Evolutionary conservation across 371 early-diverging fungal species (phyloP), one percentile per base, ranked within the genome.

Genomic region (Phascolomyces articulosus): DNA sequence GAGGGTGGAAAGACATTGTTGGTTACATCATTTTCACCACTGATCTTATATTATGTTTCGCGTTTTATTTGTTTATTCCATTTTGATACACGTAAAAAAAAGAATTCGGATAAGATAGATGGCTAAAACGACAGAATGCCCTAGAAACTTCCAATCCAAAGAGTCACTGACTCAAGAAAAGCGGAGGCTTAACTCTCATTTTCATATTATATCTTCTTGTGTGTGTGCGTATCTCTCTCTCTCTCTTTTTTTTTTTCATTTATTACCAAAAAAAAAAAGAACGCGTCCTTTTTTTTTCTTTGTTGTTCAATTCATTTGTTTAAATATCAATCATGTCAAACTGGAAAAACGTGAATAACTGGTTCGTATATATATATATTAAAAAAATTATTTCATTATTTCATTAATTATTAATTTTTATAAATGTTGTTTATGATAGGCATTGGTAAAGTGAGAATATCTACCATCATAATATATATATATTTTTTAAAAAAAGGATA

Each of bases 291-390:
- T 60, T 7, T 31, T n/a, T n/a, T n/a, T n/a, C n/a, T n/a, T n/a
- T n/a, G n/a, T n/a, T n/a, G n/a, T n/a, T n/a, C n/a, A n/a, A n/a
- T n/a, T n/a, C n/a, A n/a, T n/a, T n/a, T n/a, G n/a, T n/a, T n/a
- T n/a, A n/a, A n/a, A n/a, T n/a, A n/a, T n/a, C n/a, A n/a, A 55
- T 51, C 49, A 72, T 76, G 72, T 69, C 73, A 29, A 90, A 90
- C 78, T 90, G 90, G 90, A 90, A 88, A 70, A 90, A 90, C 77
- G 88, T 90, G 31, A 84, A 84, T 71, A 90, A 86, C 74, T 86
- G 88, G 84, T 77, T 48, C 10, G 4, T 31, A 4, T 6, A n/a
- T 34, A 55, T 28, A 23, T 40, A 18, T 44, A n/a, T 2, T 20
- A 48, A 26, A 20, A 20, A 47, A 15, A 18, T 13, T 7, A 20